Base-by-base conservation (phyloP, 2,329 filamentous ascomycete species). In the Colletotrichum falcatum region DNA sequence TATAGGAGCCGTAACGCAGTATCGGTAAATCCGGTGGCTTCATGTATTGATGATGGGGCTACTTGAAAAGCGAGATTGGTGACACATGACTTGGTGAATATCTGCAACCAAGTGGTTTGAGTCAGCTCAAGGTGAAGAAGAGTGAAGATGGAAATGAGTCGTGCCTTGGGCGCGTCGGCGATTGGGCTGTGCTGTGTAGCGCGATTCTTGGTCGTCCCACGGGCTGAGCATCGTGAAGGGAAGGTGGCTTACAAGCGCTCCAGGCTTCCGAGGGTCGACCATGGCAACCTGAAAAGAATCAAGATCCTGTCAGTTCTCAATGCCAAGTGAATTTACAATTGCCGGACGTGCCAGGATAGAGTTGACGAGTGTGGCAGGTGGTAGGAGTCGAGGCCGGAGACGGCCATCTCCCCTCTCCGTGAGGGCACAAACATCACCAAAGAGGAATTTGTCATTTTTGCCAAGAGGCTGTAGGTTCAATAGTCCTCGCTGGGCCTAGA, bases 281-380 rank as follows among this genome's bases (percentile, higher is more conserved):
- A 69, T 67, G 68, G 68, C 64, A 44, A 28, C 20, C n/a, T n/a
- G n/a, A n/a, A n/a, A n/a, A n/a, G n/a, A n/a, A n/a, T n/a, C n/a
- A n/a, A n/a, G n/a, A n/a, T 28, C 33, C 18, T 35, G 39, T 23
- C 37, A 44, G 8, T 28, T 20, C 35, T 20, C 20, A 18, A 4
- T 33, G 48, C 62, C 62, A 70, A 66, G 62, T 14, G n/a, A 18
- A 3, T 37, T 16, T 3, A 46, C 51, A 44, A 64, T 42, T 69
- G 30, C 33, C 53, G 65, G 49, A n/a, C n/a, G 46, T 56, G 58
- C 46, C 58, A 53, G 58, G 44, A 28, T 42, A 33, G n/a, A 30
- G 8, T 30, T 6, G 23, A 20, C 37, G 35, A 61, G 35, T 28
- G 49, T 56, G 48, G 23, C 18, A 39, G 51, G 37, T 51, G 26